These are phyloP conservation scores for Aspergillus terreus DNA, from an alignment of 2,329 filamentous ascomycete species.

Conservation along the genomic window DNA sequence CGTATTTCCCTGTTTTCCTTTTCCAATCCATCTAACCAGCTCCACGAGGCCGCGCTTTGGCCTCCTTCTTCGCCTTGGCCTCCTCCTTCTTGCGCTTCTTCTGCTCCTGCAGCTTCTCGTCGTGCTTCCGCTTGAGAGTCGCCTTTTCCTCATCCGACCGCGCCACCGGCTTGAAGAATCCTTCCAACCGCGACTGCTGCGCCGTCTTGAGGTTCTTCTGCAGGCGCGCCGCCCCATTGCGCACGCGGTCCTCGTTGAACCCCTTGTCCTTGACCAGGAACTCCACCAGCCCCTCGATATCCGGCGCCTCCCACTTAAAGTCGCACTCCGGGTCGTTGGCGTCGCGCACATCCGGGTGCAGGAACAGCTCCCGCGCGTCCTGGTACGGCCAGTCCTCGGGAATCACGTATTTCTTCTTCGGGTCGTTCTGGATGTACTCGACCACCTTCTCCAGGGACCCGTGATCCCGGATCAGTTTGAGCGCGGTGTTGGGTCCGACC, in stretches of 20 bases:
- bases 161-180: constrained; percentile 91
- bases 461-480: constrained; percentile 92
- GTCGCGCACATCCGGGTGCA: constrained; percentile 79
- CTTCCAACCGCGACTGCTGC: constrained; percentile 87
- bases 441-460: constrained; percentile 83
- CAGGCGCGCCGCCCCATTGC: constrained; percentile 70
- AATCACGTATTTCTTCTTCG: constrained; percentile 74
- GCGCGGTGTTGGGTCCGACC: constrained; percentile 82
- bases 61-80: constrained; percentile 90
- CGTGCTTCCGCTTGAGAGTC: constrained; percentile 84
- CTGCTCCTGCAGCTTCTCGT: constrained; percentile 85
- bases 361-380: constrained; percentile 88
- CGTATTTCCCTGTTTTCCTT: no score
- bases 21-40: constrained; percentile 25
- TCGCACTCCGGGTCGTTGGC: constrained; percentile 86
- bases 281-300: constrained; percentile 82
- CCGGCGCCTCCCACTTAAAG: constrained; percentile 96
- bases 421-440: constrained; percentile 70
- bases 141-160: constrained; percentile 85
- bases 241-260: constrained; percentile 92
- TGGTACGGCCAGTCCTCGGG: constrained; percentile 97
- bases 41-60: constrained; percentile 80
- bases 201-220: constrained; percentile 87
- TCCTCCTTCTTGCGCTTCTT: constrained; percentile 95
- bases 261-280: constrained; percentile 93